Base-by-base conservation (phyloP, 352 stramenopile genomes). In the Phytophthora ramorum region DNA sequence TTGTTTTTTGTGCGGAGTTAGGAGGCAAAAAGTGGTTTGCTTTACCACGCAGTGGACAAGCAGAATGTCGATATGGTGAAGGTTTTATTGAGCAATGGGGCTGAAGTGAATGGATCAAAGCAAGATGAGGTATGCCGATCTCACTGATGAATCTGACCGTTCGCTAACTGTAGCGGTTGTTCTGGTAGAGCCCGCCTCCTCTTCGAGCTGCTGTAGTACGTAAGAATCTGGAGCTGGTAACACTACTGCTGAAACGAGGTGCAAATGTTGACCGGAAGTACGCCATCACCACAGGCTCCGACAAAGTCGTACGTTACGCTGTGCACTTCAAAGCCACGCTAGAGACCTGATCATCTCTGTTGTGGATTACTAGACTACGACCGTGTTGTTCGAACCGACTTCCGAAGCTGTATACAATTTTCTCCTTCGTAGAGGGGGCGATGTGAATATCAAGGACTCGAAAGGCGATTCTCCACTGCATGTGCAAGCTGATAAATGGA, bases 31-130 rank as follows among this genome's bases (percentile, higher is more conserved):
- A 46, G 67, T 7, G 57, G 63, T 7, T 37, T 75, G 6, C 55
- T 75, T 10, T 75, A 75, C 38, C 49, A 75, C 13, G 67, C 67
- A 20, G 67, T 75, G 44, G 67, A 75, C 2, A 75, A 71, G 28
- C 34, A 71, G 30, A 75, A 71, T 20, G 28, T 71, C 16, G 67
- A 75, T 4, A 24, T 75, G 16, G 67, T 71, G n/a, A 75, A 75
- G 14, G 56, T 75, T 57, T 63, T 75, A 24, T 16, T 75, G 34
- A 43, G 67, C 2, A 71, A 75, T 41, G 67, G 67, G 19, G 67
- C 67, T 26, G 67, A 75, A 51, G 67, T 71, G 30, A 75, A 75
- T 22, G 62, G 62, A 1, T 71, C 67, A 8, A 75, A 75, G 14
- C 61, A 75, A 41, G 67, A 75, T 7, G 67, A 75, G 59, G 66